These are phyloP conservation scores for Solanum sitiens DNA, from an alignment of 257 asterid genomes.

Conservation along the genomic window DNA sequence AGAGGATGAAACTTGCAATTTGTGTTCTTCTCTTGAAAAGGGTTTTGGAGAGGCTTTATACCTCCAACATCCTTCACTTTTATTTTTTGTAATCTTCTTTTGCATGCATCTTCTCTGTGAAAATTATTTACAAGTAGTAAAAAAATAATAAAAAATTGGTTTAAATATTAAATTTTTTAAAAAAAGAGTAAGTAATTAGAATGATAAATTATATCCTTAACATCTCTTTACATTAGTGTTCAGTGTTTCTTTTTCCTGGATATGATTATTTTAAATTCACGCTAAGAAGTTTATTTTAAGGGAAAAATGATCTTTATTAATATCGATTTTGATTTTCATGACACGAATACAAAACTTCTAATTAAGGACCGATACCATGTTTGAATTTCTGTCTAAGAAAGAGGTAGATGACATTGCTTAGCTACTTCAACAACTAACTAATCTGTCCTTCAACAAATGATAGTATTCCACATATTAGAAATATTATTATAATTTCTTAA, in stretches of 20 bases:
- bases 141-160: not conserved
- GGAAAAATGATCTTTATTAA: not conserved
- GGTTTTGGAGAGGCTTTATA: constrained; percentile 25
- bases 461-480: not conserved
- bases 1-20: constrained; percentile 40
- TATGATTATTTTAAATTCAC: not conserved
- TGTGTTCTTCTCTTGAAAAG: constrained; percentile 28
- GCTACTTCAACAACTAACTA: not conserved
- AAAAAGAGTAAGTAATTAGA: not conserved
- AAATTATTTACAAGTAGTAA: not conserved
- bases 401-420: not conserved
- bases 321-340: not conserved
- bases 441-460: not conserved
- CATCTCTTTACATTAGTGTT: not conserved
- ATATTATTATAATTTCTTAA: not conserved
- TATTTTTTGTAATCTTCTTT: constrained; percentile 27
- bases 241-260: not conserved
- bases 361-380: too few species aligned
- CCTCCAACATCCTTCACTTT: constrained; percentile 31
- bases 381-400: too few species aligned
- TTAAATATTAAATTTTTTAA: not conserved
- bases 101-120: constrained; percentile 25
- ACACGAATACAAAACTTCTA: too few species aligned
- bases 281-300: not conserved
- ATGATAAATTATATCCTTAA: not conserved